Evolutionary conservation across 306 rosid genomes (phyloP).

Genomic region (Quercus gilva): DNA sequence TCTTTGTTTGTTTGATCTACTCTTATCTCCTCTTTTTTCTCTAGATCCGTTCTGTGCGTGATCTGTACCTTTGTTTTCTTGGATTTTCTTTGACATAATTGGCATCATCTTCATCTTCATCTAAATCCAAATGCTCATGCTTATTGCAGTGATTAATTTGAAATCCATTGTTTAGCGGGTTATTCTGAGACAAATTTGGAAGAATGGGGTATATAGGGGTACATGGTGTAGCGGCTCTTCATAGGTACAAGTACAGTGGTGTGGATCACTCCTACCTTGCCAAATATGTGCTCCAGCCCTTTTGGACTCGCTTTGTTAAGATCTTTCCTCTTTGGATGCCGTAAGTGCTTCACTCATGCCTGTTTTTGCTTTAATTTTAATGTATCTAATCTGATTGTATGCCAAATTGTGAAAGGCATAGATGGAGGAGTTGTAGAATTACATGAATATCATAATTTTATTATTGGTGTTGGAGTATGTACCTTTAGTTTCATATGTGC

Average conservation of each 20-base stretch:
- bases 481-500: neutral
- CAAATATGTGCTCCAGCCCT: constrained; percentile 92
- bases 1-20: no score
- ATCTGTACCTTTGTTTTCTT: no score
- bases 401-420: neutral
- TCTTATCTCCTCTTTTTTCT: no score
- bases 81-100: no score
- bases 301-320: constrained; percentile 75
- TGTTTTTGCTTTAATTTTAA: neutral
- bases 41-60: no score
- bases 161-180: constrained; percentile 35
- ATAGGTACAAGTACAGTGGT: constrained; percentile 79
- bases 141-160: constrained; percentile 9
- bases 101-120: neutral
- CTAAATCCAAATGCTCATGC: constrained; percentile 1
- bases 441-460: neutral
- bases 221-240: constrained; percentile 82
- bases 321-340: constrained; percentile 99
- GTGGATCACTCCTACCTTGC: constrained; percentile 87
- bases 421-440: neutral
- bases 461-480: neutral
- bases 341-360: constrained; percentile 39
- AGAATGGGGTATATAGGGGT: constrained; percentile 83
- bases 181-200: constrained; percentile 23
- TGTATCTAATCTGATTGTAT: neutral